Evolutionary conservation across 176 grass and related monocot species (phyloP), one percentile per base, ranked within the genome.

Genomic region (Oryza meridionalis): DNA sequence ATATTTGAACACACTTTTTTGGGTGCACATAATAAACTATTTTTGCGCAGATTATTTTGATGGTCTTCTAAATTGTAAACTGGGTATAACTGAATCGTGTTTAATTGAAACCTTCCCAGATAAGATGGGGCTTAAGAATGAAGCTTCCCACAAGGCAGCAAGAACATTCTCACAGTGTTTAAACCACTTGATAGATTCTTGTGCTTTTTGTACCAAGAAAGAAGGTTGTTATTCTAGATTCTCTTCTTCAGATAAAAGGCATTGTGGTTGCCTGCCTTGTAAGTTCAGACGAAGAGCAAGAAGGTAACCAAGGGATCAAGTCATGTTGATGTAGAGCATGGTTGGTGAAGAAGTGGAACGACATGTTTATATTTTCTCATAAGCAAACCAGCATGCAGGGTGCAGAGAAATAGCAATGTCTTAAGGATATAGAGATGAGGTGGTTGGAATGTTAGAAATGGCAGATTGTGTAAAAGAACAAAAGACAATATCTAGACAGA

Each of bases 81-180:
- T 58, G 47, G 3, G 12, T 50, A 50, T 50, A 50, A 10, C 14
- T 50, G 2, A 14, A 16, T 12, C 47, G 4, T 16, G 14, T 53
- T 19, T 53, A 53, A 19, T 53, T 53, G 50, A 19, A 53, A 19
- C 16, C 50, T 53, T 53, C 50, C 49, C 70, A 55, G 25, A 59
- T 59, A 16, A 45, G 14, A 27, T 29, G 13, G 13, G 11, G 69
- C 49, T 43, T 71, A n/a, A 75, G 29, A 32, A 38, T 42, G 49
- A 81, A 81, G 32, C 11, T 65, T 83, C 17, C 71, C 63, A 49
- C 69, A 24, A 73, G 12, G 38, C 24, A 73, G 42, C 15, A 9
- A 27, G 37, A 27, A 73, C 27, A 73, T 73, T 51, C 16, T 82
- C 63, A 26, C 9, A 16, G 73, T 65, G 26, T 11, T 42, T 73